A percentile compares a stretch with the other conserved stretches of the same genome.
Evolutionary conservation across 1,284 basidiomycete species (phyloP).

Genomic region (Trichosporon asahii): DNA sequence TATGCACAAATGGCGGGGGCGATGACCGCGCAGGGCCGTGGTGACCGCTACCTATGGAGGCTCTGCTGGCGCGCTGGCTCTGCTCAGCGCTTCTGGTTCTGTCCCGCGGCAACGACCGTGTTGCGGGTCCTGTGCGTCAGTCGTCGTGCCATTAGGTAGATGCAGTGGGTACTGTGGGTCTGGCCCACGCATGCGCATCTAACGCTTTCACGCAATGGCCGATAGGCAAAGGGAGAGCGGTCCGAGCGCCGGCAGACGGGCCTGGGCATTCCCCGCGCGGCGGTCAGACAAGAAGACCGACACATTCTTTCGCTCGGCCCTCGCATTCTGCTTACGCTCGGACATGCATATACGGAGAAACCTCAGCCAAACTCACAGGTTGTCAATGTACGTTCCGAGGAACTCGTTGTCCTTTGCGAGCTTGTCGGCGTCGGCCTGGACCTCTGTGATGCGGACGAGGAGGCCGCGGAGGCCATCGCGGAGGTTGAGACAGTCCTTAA

Average conservation of each 20-base stretch:
- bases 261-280: neutral
- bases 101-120: constrained; percentile 47
- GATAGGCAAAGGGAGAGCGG: neutral
- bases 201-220: neutral
- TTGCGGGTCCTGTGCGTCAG: constrained; percentile 42
- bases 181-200: neutral
- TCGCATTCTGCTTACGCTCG: neutral
- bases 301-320: neutral
- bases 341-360: neutral
- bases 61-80: too few species aligned
- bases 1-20: too few species aligned
- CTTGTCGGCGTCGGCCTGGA: constrained; percentile 47
- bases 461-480: constrained; percentile 46
- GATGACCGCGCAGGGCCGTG: neutral
- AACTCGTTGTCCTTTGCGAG: constrained; percentile 47
- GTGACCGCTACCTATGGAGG: neutral
- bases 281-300: neutral
- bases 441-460: constrained; percentile 41
- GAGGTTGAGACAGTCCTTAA: constrained; percentile 45
- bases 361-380: constrained; percentile 40
- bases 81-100: constrained; percentile 29
- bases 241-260: neutral
- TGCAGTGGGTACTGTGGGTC: neutral
- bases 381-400: constrained; percentile 49
- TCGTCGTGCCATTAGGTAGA: neutral